Conservation (phyloP, 1,284 basidiomycete genomes). For the Ceratobasidium sp. region DNA sequence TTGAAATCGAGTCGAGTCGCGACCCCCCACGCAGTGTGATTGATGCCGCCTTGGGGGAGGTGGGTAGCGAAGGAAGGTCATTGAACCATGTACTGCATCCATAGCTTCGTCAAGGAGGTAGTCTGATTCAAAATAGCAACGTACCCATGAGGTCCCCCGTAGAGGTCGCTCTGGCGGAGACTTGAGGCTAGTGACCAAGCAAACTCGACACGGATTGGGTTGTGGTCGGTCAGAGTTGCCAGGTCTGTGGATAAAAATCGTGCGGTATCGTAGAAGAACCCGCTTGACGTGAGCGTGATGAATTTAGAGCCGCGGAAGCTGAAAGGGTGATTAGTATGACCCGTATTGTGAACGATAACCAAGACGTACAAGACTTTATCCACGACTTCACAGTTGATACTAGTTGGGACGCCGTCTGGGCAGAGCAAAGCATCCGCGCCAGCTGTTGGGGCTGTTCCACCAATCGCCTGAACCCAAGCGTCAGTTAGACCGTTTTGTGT, state of each 20-base stretch:
- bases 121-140: constrained; percentile 17
- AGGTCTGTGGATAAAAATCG: constrained; percentile 48
- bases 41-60: constrained; percentile 43
- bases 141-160: constrained; percentile 51
- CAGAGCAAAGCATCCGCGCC: constrained; percentile 48
- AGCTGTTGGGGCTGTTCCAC: constrained; percentile 44
- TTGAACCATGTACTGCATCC: constrained; percentile 45
- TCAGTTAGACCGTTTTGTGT: constrained; percentile 34
- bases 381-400: constrained; percentile 50
- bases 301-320: constrained; percentile 45
- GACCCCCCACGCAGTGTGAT: constrained; percentile 49
- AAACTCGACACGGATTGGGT: constrained; percentile 49
- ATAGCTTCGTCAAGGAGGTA: background rate
- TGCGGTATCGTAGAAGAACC: constrained; percentile 49
- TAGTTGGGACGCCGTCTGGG: constrained; percentile 48
- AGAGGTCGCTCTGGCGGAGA: constrained; percentile 48
- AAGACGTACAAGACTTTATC: constrained; percentile 50
- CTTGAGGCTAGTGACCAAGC: constrained; percentile 49
- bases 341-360: background rate
- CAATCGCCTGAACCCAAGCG: constrained; percentile 43
- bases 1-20: constrained; percentile 49
- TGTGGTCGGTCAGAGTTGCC: constrained; percentile 51
- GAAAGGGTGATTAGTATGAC: background rate
- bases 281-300: constrained; percentile 45
- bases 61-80: constrained; percentile 43